Evolutionary conservation across 192 early-diverging fungal genomes (phyloP).

Genomic region (Piromyces finnis): DNA sequence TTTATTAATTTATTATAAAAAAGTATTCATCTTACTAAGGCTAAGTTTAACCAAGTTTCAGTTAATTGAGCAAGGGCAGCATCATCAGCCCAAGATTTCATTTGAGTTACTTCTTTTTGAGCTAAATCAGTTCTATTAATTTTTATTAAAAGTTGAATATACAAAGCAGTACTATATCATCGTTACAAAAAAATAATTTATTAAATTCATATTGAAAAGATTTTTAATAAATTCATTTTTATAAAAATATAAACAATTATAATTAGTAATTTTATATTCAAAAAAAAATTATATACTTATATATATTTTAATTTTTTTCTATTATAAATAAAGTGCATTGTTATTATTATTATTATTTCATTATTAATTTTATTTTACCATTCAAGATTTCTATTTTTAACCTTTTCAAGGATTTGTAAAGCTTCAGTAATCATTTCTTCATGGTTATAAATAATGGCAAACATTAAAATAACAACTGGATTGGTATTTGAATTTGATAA

Average conservation of each 20-base stretch:
- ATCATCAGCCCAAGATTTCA: slow-evolving; percentile 88
- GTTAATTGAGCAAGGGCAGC: slow-evolving; percentile 79
- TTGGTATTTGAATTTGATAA: neutral
- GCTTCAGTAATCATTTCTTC: neutral
- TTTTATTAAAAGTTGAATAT: slow-evolving; percentile 54
- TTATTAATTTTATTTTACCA: neutral
- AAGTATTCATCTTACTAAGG: slow-evolving; percentile 24
- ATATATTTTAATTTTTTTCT: too few relatives aligned
- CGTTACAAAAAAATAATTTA: too few relatives aligned
- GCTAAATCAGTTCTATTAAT: slow-evolving; percentile 77
- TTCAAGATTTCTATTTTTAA: neutral
- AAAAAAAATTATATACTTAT: too few relatives aligned
- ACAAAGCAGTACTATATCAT: slow-evolving; percentile 45
- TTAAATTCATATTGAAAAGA: too few relatives aligned
- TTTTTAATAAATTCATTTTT: too few relatives aligned
- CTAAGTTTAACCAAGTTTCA: slow-evolving; percentile 73
- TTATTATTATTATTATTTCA: neutral
- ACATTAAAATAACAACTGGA: neutral
- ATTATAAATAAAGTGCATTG: too few relatives aligned
- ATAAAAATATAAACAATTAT: too few relatives aligned
- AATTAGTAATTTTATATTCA: too few relatives aligned
- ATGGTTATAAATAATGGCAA: neutral
- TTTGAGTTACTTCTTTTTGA: slow-evolving; percentile 46
- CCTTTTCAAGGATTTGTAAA: neutral
- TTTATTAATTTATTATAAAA: too few relatives aligned